Base-by-base conservation (phyloP, 768 basidiomycete genomes). In the Tricholoma hemisulphureum region DNA sequence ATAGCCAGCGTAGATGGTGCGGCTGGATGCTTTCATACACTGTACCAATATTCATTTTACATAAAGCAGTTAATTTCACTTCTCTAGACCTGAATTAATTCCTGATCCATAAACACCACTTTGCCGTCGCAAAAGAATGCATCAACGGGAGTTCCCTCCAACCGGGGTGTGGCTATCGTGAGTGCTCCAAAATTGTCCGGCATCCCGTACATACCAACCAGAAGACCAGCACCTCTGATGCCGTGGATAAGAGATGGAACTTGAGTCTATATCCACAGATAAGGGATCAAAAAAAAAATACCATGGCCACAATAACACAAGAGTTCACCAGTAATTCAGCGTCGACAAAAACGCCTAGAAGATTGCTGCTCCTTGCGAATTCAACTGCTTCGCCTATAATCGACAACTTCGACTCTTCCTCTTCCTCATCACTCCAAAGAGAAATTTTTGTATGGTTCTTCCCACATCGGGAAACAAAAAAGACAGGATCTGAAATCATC, bases 331-430 rank as follows among this genome's bases (percentile, higher is more conserved):
- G 74, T 58, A 98, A 78, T 34, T 87, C 83, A 10, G 90, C 89
- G 70, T 97, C 92, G 51, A 97, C 81, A 67, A 96, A 87, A 45
- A 99, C 79, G 57, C 97, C 97, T 56, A 99, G 76, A 20, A 99
- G 76, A 71, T 99, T 98, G 73, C 98, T 98, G 46, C 81, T 78
- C 65, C 89, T 91, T 20, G 95, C 91, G 66, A 98, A 97, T 64
- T 95, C 93, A 56, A 98, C 93, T 14, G 94, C 95, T 57, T 92
- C 86, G 58, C 89, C 84, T 35, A 98, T 85, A 66, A 93, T 95
- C 50, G 83, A 77, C 45, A 83, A 67, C 57, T 85, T 77, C 62
- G 78, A 76, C 54, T 83, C 82, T 11, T 74, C 73, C 61, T 76
- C 75, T 61, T 75, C 71, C 51, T 74, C 76, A 63, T 71, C 66